Evolutionary conservation across 208 protist genomes (phyloP), one percentile per base, ranked within the genome.

Genomic region (Strigomonas galati): DNA sequence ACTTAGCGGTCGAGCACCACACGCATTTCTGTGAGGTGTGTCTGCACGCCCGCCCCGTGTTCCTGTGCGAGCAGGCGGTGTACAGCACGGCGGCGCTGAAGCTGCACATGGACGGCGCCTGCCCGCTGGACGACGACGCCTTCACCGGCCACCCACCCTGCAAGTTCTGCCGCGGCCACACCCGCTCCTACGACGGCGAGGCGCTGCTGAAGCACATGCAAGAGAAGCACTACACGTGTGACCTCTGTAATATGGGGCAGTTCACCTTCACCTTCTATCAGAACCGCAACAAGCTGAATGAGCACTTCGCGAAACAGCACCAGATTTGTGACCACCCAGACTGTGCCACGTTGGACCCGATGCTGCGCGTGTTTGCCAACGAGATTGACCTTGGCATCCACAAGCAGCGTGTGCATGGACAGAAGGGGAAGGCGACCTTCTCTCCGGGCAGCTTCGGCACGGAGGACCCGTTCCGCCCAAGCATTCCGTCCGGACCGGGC

Each of bases 71-170:
- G 78, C 89, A 95, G 58, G 59, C 69, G n/a, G 63, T 89, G 28
- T 97, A 97, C 71, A 64, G 51, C 17, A 58, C 27, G 26, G 62
- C 69, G 27, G 74, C 67, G 0, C 61, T 95, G 31, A 61, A 78
- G 56, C 52, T 82, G 35, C 91, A 97, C 68, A 64, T 84, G 37
- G 65, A 84, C 14, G 91, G 91, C 27, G 43, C 46, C 40, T 94
- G 80, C 69, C 51, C 51, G 31, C 56, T 75, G 31, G 88, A 97
- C 64, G 58, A 65, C 52, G 56, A 70, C 15, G 81, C 87, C 35
- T 97, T 97, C 67, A 82, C 81, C 19, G 91, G 91, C 5, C 91
- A 97, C 79, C 87, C 89, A 12, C 73, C 62, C 21, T 97, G 91
- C 67, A 72, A 67, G 37, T 97, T 97, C 67, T 97, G 91, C 66